A percentile compares a stretch with the other conserved stretches of the same genome.
These are phyloP conservation scores for Syzygium syzygioides DNA, from an alignment of 441 rosid genomes.

Conservation along the genomic window DNA sequence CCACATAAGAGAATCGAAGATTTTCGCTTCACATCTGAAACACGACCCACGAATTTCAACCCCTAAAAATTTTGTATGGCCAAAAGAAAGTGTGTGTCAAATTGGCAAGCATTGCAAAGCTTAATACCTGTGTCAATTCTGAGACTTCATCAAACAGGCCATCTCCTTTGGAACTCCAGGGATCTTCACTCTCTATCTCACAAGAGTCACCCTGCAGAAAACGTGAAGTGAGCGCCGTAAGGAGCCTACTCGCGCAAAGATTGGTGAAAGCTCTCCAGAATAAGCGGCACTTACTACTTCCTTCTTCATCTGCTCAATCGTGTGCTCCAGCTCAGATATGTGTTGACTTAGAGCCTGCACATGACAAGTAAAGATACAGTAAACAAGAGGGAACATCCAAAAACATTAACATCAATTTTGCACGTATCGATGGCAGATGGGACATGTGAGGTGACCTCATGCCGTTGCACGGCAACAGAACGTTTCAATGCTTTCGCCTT, in stretches of 20 bases:
- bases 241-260: neutral
- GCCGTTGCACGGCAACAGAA: constrained; percentile 92
- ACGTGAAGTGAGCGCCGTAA: neutral
- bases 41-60: neutral
- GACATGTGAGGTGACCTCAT: constrained; percentile 56
- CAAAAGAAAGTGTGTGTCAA: neutral
- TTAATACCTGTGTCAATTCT: constrained; percentile 26
- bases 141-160: constrained; percentile 22
- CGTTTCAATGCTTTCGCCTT: constrained; percentile 95
- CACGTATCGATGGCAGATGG: neutral
- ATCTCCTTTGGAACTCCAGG: constrained; percentile 21
- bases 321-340: constrained; percentile 72
- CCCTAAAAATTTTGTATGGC: neutral
- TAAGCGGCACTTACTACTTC: constrained; percentile 57
- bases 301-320: constrained; percentile 66
- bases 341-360: constrained; percentile 94
- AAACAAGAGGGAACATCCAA: neutral
- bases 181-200: constrained; percentile 20
- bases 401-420: neutral
- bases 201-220: constrained; percentile 27
- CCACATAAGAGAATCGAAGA: neutral
- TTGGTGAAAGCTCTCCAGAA: neutral
- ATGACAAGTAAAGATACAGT: neutral
- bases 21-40: neutral
- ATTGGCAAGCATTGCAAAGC: neutral